These are phyloP conservation scores for Scheffersomyces stambukii DNA, from an alignment of 1,139 yeast species.

Conservation along the genomic window DNA sequence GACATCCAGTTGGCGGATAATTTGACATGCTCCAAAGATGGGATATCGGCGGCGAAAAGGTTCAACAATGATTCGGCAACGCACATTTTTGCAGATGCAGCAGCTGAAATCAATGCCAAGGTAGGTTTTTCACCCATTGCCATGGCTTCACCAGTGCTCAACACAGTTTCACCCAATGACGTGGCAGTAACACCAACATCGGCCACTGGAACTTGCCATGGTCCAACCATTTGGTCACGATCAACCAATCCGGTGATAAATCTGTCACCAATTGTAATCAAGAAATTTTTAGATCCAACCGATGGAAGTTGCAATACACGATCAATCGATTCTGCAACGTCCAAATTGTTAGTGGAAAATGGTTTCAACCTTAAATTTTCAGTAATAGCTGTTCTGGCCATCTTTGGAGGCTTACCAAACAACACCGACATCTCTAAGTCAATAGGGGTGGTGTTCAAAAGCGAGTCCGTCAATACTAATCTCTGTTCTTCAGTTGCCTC, in stretches of 20 bases:
- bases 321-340: slow-evolving; percentile 62
- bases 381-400: slow-evolving; percentile 76
- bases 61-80: slow-evolving; percentile 94
- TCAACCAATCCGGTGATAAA: slow-evolving; percentile 94
- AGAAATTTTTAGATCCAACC: slow-evolving; percentile 92
- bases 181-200: slow-evolving; percentile 97
- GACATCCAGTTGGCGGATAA: slow-evolving; percentile 99
- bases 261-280: slow-evolving; percentile 96
- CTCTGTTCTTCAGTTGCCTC: slow-evolving; percentile 85
- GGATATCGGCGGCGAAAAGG: slow-evolving; percentile 84
- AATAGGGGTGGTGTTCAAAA: slow-evolving; percentile 78
- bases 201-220: slow-evolving; percentile 99
- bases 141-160: slow-evolving; percentile 89
- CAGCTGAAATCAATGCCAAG: slow-evolving; percentile 84
- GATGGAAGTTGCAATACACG: slow-evolving; percentile 89
- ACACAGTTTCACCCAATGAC: slow-evolving; percentile 69
- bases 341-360: slow-evolving; percentile 23
- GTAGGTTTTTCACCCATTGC: slow-evolving; percentile 98
- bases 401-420: slow-evolving; percentile 95
- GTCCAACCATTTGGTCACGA: slow-evolving; percentile 98
- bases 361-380: slow-evolving; percentile 57
- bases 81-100: slow-evolving; percentile 94
- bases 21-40: slow-evolving; percentile 69
- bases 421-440: slow-evolving; percentile 96
- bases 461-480: slow-evolving; percentile 73